Base-by-base conservation (phyloP, 139 green algal genomes). In the Haematococcus lacustris region DNA sequence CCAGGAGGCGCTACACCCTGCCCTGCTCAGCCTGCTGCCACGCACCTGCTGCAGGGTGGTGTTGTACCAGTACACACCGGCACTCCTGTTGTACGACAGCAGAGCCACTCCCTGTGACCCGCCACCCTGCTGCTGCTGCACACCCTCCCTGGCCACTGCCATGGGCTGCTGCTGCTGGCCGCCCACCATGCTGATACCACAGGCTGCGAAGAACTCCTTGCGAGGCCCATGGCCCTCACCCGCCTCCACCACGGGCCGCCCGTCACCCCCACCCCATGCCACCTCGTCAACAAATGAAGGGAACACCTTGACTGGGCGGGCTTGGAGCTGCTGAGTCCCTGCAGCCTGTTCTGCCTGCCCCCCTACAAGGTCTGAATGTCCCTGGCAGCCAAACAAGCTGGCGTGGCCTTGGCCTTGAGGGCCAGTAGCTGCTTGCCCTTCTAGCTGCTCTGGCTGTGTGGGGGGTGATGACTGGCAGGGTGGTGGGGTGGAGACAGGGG, bases 171-270 rank as follows among this genome's bases (percentile, higher is more conserved):
- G n/a, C n/a, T n/a, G n/a, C n/a, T n/a, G n/a, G n/a, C n/a, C n/a
- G n/a, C n/a, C n/a, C n/a, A n/a, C n/a, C n/a, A n/a, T n/a, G n/a
- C n/a, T n/a, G n/a, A n/a, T n/a, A n/a, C n/a, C n/a, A n/a, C n/a
- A n/a, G n/a, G n/a, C 60, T 3, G 37, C 13, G 30, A 91, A 89
- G 73, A 89, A 89, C 60, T 91, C 85, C 76, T 86, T 91, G 5
- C 83, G 74, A 7, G 86, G 83, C 0, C 86, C 86, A 38, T 89
- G 83, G 28, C 86, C 83, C 79, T 89, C 83, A 1, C 86, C 86
- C 1, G 64, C 77, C 67, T 91, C 86, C 57, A 86, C 71, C 28
- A 39, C 38, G 28, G 67, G 28, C 62, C 68, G 62, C 2, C 57
- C 35, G 35, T 57, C 53, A 2, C 13, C 4, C 2, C 43, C 47